Conservation (phyloP, 2,329 filamentous ascomycete genomes). For the Dothideomycetes sp. region DNA sequence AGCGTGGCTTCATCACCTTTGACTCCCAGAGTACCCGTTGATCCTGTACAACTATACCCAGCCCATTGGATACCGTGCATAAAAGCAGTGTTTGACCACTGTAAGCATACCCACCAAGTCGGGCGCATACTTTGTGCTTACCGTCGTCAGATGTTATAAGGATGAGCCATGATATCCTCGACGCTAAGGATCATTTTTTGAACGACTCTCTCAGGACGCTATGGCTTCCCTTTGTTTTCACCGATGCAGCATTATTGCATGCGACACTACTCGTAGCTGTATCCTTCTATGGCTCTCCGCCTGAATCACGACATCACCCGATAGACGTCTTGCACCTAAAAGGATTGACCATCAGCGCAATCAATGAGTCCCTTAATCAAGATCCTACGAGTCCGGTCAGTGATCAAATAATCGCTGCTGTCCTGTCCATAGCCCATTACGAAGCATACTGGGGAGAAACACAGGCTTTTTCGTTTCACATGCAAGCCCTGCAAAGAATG, state of each 20-base stretch:
- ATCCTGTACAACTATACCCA: constrained; percentile 24
- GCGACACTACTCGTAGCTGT: constrained; percentile 31
- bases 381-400: constrained; percentile 19
- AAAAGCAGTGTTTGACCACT: constrained; percentile 17
- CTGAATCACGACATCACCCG: constrained; percentile 17
- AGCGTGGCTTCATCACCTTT: constrained; percentile 12
- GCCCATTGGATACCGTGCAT: constrained; percentile 25
- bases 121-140: constrained; percentile 4
- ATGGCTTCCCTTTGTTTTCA: constrained; percentile 33
- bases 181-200: constrained; percentile 25
- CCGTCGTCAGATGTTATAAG: constrained; percentile 20
- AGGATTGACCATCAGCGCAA: constrained; percentile 31
- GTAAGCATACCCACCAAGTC: constrained; percentile 15
- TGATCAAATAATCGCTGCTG: constrained; percentile 36
- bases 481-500: constrained; percentile 34
- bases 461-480: constrained; percentile 34
- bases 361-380: constrained; percentile 28
- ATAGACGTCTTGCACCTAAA: constrained; percentile 32
- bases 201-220: constrained; percentile 24
- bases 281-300: constrained; percentile 28
- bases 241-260: constrained; percentile 28
- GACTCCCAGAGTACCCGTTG: constrained; percentile 13
- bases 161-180: constrained; percentile 32
- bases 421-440: constrained; percentile 42
- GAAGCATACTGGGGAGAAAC: constrained; percentile 39